A percentile compares a stretch with the other conserved stretches of the same genome.
These are phyloP conservation scores for Penicillium longicatenatum DNA, from an alignment of 495 filamentous ascomycete species.

Conservation along the genomic window DNA sequence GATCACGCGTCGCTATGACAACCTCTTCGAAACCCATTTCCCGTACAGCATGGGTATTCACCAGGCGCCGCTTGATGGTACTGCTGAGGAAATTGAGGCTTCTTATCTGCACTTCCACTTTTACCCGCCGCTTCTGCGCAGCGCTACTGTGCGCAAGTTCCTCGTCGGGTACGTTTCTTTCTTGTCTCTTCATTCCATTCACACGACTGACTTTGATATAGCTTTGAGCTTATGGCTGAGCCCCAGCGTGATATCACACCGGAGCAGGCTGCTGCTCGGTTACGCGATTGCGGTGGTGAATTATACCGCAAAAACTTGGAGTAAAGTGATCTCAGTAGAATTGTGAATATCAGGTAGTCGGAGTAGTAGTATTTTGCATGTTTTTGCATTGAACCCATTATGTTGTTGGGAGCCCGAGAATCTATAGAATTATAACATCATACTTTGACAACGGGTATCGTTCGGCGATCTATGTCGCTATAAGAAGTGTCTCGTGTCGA, in stretches of 20 bases:
- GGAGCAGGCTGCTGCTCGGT: slow-evolving; percentile 83
- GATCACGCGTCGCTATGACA: slow-evolving; percentile 89
- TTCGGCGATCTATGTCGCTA: neutral
- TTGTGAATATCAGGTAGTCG: neutral
- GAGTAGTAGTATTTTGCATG: neutral
- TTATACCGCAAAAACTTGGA: slow-evolving; percentile 75
- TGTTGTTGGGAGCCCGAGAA: neutral
- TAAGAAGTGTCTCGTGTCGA: neutral
- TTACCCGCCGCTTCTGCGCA: slow-evolving; percentile 89
- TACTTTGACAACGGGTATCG: neutral
- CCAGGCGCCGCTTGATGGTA: slow-evolving; percentile 89
- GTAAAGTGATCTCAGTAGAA: slow-evolving; percentile 1
- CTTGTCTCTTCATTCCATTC: neutral
- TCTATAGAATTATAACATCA: slow-evolving; percentile 3
- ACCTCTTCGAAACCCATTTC: slow-evolving; percentile 94
- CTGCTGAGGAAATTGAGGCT: slow-evolving; percentile 77
- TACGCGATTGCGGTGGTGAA: slow-evolving; percentile 75
- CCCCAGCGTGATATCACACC: slow-evolving; percentile 97
- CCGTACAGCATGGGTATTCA: slow-evolving; percentile 95
- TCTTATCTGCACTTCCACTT: slow-evolving; percentile 97
- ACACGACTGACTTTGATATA: neutral
- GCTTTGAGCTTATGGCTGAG: slow-evolving; percentile 80
- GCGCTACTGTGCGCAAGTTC: slow-evolving; percentile 94
- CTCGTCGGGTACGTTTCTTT: slow-evolving; percentile 64
- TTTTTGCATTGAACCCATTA: neutral